These are phyloP conservation scores for Bipolaris bicolor DNA, from an alignment of 2,329 filamentous ascomycete genomes.

Conservation along the genomic window DNA sequence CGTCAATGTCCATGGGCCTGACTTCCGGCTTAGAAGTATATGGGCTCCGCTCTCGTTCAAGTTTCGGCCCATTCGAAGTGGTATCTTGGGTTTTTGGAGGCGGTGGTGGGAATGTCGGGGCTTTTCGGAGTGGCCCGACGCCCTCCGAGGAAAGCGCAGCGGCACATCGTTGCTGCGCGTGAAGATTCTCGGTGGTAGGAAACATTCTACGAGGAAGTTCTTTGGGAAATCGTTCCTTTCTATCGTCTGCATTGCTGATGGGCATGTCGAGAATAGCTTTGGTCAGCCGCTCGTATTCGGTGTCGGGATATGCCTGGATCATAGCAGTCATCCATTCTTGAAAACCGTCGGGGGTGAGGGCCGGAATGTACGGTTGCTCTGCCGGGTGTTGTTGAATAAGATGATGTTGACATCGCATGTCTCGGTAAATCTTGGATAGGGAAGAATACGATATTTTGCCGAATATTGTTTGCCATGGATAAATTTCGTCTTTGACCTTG, in stretches of 20 bases:
- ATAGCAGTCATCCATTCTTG: constrained; percentile 71
- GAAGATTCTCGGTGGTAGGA: constrained; percentile 63
- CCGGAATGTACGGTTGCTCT: constrained; percentile 53
- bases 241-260: constrained; percentile 68
- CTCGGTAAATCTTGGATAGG: constrained; percentile 55
- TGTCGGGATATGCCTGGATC: constrained; percentile 76
- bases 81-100: constrained; percentile 34
- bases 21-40: constrained; percentile 38
- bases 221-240: constrained; percentile 76
- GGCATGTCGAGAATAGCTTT: constrained; percentile 73
- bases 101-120: constrained; percentile 45
- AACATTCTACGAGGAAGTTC: constrained; percentile 77
- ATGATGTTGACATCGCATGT: constrained; percentile 57
- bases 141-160: constrained; percentile 62
- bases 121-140: constrained; percentile 43
- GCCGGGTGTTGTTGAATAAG: constrained; percentile 54
- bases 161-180: constrained; percentile 65
- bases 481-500: constrained; percentile 67
- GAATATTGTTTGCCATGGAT: constrained; percentile 70
- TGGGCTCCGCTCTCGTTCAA: constrained; percentile 46
- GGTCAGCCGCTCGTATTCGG: constrained; percentile 73
- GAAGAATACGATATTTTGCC: constrained; percentile 50
- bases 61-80: constrained; percentile 20
- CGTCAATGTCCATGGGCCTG: constrained; percentile 41
- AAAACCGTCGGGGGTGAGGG: constrained; percentile 56